These are phyloP conservation scores for Candida anutae DNA, from an alignment of 1,139 yeast genomes.

Conservation along the genomic window DNA sequence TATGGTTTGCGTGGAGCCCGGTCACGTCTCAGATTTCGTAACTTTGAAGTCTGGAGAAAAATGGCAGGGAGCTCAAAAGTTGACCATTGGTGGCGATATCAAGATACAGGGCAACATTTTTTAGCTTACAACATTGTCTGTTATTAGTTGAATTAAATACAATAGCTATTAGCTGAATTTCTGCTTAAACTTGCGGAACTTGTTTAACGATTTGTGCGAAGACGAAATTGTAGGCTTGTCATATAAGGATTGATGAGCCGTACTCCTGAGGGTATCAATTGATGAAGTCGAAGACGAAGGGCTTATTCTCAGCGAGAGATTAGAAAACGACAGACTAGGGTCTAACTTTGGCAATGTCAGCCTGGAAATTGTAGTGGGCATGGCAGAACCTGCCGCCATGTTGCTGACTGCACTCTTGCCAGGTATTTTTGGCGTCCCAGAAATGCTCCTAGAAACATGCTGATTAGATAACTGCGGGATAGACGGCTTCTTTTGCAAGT, in stretches of 20 bases:
- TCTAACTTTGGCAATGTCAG: no score
- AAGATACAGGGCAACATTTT: constrained; percentile 36
- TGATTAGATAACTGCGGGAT: constrained; percentile 4
- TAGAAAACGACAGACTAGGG: no score
- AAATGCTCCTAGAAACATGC: no score
- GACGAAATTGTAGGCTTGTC: constrained; percentile 41
- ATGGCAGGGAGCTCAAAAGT: constrained; percentile 49
- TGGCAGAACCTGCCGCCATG: no score
- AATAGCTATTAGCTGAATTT: constrained; percentile 11
- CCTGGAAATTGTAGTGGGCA: no score
- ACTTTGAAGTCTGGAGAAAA: constrained; percentile 55
- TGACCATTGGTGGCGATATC: constrained; percentile 36
- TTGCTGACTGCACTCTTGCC: no score
- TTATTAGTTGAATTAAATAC: background rate
- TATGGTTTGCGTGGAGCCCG: constrained; percentile 95
- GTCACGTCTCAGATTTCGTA: constrained; percentile 67
- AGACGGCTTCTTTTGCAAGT: constrained; percentile 10
- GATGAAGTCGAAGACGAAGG: background rate
- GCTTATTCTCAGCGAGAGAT: background rate
- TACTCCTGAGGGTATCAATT: background rate
- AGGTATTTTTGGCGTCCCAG: no score
- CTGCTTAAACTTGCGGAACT: constrained; percentile 23
- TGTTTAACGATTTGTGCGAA: constrained; percentile 28
- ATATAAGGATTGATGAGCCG: constrained; percentile 14
- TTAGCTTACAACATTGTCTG: background rate